phyloP scores from a whole-genome alignment of 73 alveolate genomes.

The Stentor roeselii region DNA sequence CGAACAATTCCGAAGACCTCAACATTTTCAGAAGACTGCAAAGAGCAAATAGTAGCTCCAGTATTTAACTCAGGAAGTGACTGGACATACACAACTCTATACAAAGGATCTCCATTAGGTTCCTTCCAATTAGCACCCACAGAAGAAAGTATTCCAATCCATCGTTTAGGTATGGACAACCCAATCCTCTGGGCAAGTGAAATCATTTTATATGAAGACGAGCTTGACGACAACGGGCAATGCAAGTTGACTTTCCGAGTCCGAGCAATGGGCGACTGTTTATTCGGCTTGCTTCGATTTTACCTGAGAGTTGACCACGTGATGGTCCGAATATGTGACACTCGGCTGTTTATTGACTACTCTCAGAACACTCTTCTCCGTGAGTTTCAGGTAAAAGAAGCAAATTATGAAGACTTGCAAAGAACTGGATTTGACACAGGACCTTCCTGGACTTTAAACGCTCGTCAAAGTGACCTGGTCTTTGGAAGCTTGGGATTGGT shows the following conservation, averaged over 20 bases:
- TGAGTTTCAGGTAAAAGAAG: constrained; percentile 78
- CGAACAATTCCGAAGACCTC: constrained; percentile 56
- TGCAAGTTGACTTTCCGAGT: constrained; percentile 82
- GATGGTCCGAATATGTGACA: constrained; percentile 87
- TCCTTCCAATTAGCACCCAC: constrained; percentile 58
- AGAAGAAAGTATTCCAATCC: constrained; percentile 84
- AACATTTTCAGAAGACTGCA: constrained; percentile 51
- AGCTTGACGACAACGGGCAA: constrained; percentile 93
- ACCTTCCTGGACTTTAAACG: constrained; percentile 80
- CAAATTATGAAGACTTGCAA: constrained; percentile 75
- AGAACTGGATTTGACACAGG: constrained; percentile 71
- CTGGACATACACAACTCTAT: constrained; percentile 96
- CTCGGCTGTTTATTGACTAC: constrained; percentile 94
- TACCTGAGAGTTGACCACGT: constrained; percentile 98
- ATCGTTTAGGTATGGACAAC: constrained; percentile 80
- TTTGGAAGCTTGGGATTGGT: constrained; percentile 62
- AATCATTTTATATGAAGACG: constrained; percentile 90
- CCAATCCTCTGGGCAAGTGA: constrained; percentile 88
- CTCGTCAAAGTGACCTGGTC: constrained; percentile 77
- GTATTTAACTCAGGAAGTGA: constrained; percentile 63
- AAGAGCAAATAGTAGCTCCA: constrained; percentile 41
- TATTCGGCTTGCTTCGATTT: constrained; percentile 87
- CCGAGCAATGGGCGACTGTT: constrained; percentile 97
- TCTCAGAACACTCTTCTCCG: constrained; percentile 73
- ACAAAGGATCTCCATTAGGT: constrained; percentile 78